Percentiles rank a stretch among this genome's conserved stretches.
Conservation (phyloP, 1,139 yeast genomes). For the Magnusiomyces suaveolens region DNA sequence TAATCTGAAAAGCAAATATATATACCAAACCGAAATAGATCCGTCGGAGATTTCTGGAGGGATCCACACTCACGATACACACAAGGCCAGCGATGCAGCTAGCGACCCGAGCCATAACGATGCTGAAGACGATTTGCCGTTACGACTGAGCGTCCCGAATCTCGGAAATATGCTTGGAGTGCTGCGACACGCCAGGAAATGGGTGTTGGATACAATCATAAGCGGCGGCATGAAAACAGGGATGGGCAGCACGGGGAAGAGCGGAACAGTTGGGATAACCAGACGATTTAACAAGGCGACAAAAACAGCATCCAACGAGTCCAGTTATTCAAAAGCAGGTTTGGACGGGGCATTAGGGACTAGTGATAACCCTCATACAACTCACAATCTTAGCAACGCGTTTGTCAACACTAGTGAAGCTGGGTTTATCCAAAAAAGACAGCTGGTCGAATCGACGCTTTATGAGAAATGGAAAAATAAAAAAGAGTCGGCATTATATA, state of each 20-base stretch:
- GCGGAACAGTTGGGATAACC: conserved; percentile 1
- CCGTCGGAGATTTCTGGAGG: background rate
- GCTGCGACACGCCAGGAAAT: conserved; percentile 3
- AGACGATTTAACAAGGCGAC: background rate
- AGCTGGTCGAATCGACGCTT: background rate
- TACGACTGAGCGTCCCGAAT: conserved; percentile 8
- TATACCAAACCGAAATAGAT: background rate
- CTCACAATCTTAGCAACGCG: background rate
- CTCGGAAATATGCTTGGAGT: conserved; percentile 6
- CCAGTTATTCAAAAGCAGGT: background rate
- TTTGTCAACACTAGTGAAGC: background rate
- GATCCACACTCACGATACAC: background rate
- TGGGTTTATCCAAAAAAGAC: background rate
- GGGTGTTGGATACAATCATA: conserved; percentile 6
- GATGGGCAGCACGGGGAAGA: background rate
- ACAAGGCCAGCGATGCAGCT: background rate
- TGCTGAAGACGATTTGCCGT: background rate
- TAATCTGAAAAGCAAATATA: background rate
- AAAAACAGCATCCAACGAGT: background rate
- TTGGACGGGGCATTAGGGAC: background rate
- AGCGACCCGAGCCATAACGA: too few species aligned
- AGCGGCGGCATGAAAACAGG: background rate
- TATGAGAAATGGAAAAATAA: conserved; percentile 1
- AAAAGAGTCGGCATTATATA: background rate
- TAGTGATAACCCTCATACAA: background rate